Percentiles rank a stretch among this genome's conserved stretches.
phyloP scores from a whole-genome alignment of 1,284 basidiomycete genomes.

The Irpex sp. region DNA sequence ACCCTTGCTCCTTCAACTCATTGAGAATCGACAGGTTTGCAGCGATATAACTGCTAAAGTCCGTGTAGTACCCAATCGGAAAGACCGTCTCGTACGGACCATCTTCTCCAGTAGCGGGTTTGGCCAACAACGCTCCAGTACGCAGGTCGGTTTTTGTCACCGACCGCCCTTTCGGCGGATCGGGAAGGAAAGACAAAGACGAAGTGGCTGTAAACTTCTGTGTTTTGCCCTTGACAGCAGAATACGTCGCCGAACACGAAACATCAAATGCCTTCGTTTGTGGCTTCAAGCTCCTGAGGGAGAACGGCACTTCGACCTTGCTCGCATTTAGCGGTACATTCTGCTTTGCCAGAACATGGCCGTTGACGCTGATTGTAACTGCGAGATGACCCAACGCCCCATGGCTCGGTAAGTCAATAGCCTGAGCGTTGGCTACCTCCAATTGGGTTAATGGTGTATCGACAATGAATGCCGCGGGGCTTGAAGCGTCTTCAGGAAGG shows the following conservation, averaged over 20 bases:
- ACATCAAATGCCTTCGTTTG: constrained; percentile 44
- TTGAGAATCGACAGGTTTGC: constrained; percentile 53
- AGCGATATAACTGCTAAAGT: constrained; percentile 56
- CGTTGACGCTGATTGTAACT: constrained; percentile 42
- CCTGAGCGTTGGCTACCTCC: constrained; percentile 42
- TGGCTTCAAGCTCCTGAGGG: constrained; percentile 41
- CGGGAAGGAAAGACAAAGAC: constrained; percentile 54
- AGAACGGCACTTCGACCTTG: constrained; percentile 47
- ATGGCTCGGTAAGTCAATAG: constrained; percentile 37
- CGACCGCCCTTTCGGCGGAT: constrained; percentile 38
- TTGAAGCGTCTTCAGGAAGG: constrained; percentile 46
- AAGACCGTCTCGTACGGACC: constrained; percentile 58
- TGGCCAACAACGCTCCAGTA: constrained; percentile 63
- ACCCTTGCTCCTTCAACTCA: constrained; percentile 62
- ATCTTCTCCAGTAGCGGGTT: constrained; percentile 43
- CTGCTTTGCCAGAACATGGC: constrained; percentile 35
- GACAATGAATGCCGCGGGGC: constrained; percentile 45
- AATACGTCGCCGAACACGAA: constrained; percentile 43
- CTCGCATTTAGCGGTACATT: constrained; percentile 51
- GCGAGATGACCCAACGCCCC: constrained; percentile 23
- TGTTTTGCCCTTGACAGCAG: constrained; percentile 6
- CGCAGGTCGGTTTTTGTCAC: constrained; percentile 70
- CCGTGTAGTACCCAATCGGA: constrained; percentile 73
- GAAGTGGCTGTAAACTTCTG: constrained; percentile 48
- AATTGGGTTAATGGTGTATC: constrained; percentile 54